Evolutionary conservation across 371 early-diverging fungal genomes (phyloP).

Genomic region (Mortierella sp.): DNA sequence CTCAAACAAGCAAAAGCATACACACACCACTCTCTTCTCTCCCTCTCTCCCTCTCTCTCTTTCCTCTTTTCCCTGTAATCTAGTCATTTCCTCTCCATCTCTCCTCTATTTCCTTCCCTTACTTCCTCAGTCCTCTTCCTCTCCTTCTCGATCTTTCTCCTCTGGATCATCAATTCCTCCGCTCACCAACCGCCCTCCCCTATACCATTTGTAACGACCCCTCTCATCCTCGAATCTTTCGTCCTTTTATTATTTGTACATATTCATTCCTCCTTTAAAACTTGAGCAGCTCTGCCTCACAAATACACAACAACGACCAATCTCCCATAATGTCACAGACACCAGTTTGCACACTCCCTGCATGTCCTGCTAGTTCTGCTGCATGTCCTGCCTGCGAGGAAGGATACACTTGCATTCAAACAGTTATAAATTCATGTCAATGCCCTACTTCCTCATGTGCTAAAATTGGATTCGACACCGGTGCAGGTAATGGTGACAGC

Average conservation of each 20-base stretch:
- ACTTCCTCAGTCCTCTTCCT: not conserved
- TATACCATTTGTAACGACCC: no score
- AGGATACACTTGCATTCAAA: constrained; percentile 13
- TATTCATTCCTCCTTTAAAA: no score
- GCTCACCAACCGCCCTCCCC: no score
- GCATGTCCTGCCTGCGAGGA: constrained; percentile 16
- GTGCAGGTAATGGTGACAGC: constrained; percentile 19
- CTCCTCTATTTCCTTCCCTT: not conserved
- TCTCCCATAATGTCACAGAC: not conserved
- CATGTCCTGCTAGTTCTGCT: constrained; percentile 4
- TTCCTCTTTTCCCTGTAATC: not conserved
- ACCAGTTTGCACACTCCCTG: not conserved
- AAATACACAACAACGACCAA: not conserved
- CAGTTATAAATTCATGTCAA: constrained; percentile 23
- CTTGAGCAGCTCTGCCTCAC: no score
- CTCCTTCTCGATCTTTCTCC: not conserved
- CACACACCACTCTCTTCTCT: not conserved
- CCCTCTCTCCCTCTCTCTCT: not conserved
- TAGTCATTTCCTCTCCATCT: not conserved
- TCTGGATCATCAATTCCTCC: not conserved
- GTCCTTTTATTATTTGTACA: no score
- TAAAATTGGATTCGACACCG: constrained; percentile 28
- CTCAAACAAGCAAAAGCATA: not conserved
- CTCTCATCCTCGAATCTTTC: no score
- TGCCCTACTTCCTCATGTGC: constrained; percentile 39